A percentile compares a stretch with the other conserved stretches of the same genome.
Evolutionary conservation across 1,139 yeast genomes (phyloP).

Genomic region (Arxiozyma heterogenica): DNA sequence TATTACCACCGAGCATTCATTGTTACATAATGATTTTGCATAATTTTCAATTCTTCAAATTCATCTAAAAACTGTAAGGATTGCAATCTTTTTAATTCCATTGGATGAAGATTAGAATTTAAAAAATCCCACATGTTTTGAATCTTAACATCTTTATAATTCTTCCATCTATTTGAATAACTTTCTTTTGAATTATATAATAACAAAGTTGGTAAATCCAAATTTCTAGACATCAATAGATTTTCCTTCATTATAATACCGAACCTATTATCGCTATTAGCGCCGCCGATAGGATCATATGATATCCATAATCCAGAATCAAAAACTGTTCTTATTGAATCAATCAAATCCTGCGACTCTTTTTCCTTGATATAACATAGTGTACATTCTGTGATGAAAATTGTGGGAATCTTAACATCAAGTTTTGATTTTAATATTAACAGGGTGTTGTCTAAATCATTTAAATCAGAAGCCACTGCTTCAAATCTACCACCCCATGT

Average conservation of each 20-base stretch:
- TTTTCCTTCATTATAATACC: slow-evolving; percentile 78
- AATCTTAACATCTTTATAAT: slow-evolving; percentile 28
- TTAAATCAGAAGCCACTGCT: slow-evolving; percentile 26
- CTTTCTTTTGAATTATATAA: slow-evolving; percentile 40
- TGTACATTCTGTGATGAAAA: slow-evolving; percentile 81
- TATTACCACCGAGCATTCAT: slow-evolving; percentile 29
- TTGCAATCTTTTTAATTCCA: slow-evolving; percentile 47
- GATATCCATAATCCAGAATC: slow-evolving; percentile 40
- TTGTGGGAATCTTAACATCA: slow-evolving; percentile 45
- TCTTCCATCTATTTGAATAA: slow-evolving; percentile 36
- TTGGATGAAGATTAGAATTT: slow-evolving; percentile 44
- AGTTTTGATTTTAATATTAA: slow-evolving; percentile 23
- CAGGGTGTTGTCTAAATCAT: slow-evolving; percentile 14
- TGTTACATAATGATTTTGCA: slow-evolving; percentile 72
- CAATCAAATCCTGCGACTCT: slow-evolving; percentile 46
- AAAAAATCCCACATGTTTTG: slow-evolving; percentile 54
- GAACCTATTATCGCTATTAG: slow-evolving; percentile 48
- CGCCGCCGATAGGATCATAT: slow-evolving; percentile 79
- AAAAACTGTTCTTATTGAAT: slow-evolving; percentile 31
- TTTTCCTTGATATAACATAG: slow-evolving; percentile 66
- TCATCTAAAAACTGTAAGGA: slow-evolving; percentile 78
- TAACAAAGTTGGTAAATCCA: slow-evolving; percentile 57
- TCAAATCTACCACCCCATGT: slow-evolving; percentile 17
- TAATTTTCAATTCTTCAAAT: slow-evolving; percentile 68
- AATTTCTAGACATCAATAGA: slow-evolving; percentile 52